Base-by-base conservation (phyloP, 192 early-diverging fungal genomes). In the Coemansia pectinata region DNA sequence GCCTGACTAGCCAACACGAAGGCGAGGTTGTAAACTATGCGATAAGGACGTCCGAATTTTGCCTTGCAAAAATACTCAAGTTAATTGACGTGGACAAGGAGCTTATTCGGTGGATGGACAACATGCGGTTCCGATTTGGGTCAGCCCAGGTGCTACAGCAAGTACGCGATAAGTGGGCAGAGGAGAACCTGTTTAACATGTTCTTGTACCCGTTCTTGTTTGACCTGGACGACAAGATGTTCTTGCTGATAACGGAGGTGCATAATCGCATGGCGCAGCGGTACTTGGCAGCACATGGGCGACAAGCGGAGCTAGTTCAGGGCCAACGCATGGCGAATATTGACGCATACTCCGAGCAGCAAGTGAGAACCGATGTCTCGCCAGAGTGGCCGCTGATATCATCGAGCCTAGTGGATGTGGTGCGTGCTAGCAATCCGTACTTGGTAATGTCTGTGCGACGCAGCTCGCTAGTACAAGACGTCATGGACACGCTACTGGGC, bases 371-470 rank as follows among this genome's bases (percentile, higher is more conserved):
- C 5, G 60, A 57, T n/a, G 31, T 66, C 3, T 10, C 12, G 25
- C 68, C 81, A 15, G 71, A 70, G 48, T 84, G 81, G 81, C 77
- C 67, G 27, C 65, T 79, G 33, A 65, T 79, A 53, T 23, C 73
- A 15, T 69, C 77, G 1, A 69, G 66, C 29, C 25, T 14, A n/a
- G n/a, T 23, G 4, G 67, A 36, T 3, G 73, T 76, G 47, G 34
- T 60, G 11, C 34, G 48, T 4, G 77, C 73, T 9, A 61, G 55
- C 36, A 68, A 39, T 14, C 96, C 94, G 11, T 96, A 89, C 65
- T 74, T 97, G 15, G 88, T 97, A 9, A 74, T 97, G 41, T 90
- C 92, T 19, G 79, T 97, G 14, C 84, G 90, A 10, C 82, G 96
- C 33, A 71, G 78, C 42, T 74, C 77, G 62, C 76, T 96, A 40